Evolutionary conservation across 306 rosid species (phyloP), one percentile per base, ranked within the genome.

Genomic region (Malus sylvestris): DNA sequence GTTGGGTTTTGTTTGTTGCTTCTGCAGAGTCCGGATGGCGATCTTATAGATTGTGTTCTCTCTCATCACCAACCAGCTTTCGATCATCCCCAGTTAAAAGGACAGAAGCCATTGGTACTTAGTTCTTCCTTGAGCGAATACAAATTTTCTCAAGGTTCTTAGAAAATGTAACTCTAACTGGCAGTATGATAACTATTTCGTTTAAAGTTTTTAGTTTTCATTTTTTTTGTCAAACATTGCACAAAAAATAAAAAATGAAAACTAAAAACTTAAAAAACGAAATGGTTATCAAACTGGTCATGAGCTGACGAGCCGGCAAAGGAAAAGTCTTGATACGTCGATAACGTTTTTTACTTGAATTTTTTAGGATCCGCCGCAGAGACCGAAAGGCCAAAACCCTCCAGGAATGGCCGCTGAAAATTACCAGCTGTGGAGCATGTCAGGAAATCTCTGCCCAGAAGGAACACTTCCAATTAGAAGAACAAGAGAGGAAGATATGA

Each of bases 381-480:
- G 91, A 76, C 99, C 98, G 3, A 79, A 83, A 65, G 81, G 80
- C 3, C 85, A 70, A 55, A 76, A 78, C 25, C 79, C 78, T 35
- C 81, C 53, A 42, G 82, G 80, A 3, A 59, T 42, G 72, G 29
- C 38, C 23, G 68, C 74, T 23, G 96, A 91, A 70, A 80, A 85
- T 35, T 88, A 82, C 63, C 99, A 96, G 80, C 38, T 70, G 25
- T 96, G 99, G 99, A 86, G 85, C 18, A 58, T 73, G 46, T 87
- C 96, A 16, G 99, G 97, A 0, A 89, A 88, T 63, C 81, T 88
- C 11, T 96, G 99, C 67, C 97, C 98, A 1, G 90, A 88, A 82
- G 97, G 99, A 44, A 89, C 99, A n/a, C 76, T 96, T 49, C 98
- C 99, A n/a, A 87, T 96, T 4, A 81, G 99, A 83, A 89, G 98